Percentiles rank a stretch among this genome's conserved stretches.
These are phyloP conservation scores for Earliella scabrosa DNA, from an alignment of 1,284 basidiomycete genomes.

Conservation along the genomic window DNA sequence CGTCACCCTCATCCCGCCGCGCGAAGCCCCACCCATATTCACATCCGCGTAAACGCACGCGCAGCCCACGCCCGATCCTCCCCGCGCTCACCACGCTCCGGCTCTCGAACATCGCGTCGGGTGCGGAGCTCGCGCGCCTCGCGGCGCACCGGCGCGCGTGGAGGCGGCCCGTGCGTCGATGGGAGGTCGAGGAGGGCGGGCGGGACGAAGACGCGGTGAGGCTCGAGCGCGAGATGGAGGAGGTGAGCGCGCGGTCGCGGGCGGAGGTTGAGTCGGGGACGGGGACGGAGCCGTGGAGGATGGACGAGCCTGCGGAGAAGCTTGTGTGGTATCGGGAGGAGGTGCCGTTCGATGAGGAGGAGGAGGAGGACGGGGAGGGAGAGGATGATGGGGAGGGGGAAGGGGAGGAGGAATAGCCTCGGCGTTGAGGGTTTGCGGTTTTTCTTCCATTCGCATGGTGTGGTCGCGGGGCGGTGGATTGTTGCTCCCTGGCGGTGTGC, in stretches of 20 bases:
- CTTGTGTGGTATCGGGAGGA: conserved; percentile 30
- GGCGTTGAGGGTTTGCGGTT: no score
- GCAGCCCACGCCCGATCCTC: conserved; percentile 21
- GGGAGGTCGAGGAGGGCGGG: conserved; percentile 29
- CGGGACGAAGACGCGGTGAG: conserved; percentile 27
- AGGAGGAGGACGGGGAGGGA: conserved; percentile 10
- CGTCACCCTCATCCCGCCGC: background rate
- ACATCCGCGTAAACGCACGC: background rate
- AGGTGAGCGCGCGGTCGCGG: conserved; percentile 7
- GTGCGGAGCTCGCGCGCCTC: conserved; percentile 22
- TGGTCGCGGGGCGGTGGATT: no score
- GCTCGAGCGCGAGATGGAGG: conserved; percentile 23
- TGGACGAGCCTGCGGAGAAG: conserved; percentile 27
- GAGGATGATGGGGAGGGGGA: conserved; percentile 19
- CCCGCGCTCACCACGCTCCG: conserved; percentile 30
- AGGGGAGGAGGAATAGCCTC: conserved; percentile 10
- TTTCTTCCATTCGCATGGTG: no score
- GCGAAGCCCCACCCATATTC: background rate
- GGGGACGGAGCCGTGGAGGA: conserved; percentile 21
- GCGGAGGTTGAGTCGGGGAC: background rate
- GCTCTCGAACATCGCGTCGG: conserved; percentile 28
- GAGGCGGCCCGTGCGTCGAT: conserved; percentile 24
- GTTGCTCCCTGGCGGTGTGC: no score
- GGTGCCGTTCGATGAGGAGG: conserved; percentile 22
- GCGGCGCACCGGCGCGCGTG: conserved; percentile 23